A percentile compares a stretch with the other conserved stretches of the same genome.
Conservation (phyloP, 1,284 basidiomycete species). For the Apiotrichum sp. region DNA sequence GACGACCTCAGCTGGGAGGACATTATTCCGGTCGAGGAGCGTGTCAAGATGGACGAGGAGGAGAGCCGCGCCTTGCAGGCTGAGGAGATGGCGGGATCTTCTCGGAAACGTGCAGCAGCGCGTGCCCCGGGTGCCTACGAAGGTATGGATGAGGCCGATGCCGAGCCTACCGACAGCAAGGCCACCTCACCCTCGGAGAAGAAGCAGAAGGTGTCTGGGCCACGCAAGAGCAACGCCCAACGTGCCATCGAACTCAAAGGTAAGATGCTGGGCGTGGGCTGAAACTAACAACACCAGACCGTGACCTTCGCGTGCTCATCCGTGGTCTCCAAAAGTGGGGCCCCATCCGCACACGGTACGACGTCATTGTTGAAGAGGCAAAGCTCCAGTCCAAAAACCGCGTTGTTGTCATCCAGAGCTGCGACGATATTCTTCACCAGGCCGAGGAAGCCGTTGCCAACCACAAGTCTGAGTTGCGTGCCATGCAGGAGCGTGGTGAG, state of each 20-base stretch:
- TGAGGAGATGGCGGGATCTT: conserved; percentile 49
- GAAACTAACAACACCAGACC: conserved; percentile 52
- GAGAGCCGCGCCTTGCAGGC: conserved; percentile 50
- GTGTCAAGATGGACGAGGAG: conserved; percentile 76
- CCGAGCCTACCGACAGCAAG: conserved; percentile 50
- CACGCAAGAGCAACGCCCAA: conserved; percentile 63
- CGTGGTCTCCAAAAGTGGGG: conserved; percentile 97
- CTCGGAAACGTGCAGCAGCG: conserved; percentile 76
- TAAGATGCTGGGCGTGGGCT: conserved; percentile 17
- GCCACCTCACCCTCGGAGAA: conserved; percentile 49
- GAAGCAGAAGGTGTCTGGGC: conserved; percentile 34
- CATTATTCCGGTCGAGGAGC: conserved; percentile 91
- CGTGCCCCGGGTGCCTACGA: conserved; percentile 67
- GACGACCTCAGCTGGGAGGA: conserved; percentile 95
- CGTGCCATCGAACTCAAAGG: conserved; percentile 88
- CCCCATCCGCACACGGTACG: conserved; percentile 89
- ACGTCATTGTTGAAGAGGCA: conserved; percentile 86
- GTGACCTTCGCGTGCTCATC: conserved; percentile 91
- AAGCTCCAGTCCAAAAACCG: conserved; percentile 93
- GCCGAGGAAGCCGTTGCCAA: conserved; percentile 79
- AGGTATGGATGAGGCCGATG: conserved; percentile 80
- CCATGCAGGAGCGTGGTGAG: conserved; percentile 73
- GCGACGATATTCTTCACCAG: conserved; percentile 85
- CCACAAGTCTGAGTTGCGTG: conserved; percentile 72
- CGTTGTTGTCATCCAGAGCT: conserved; percentile 80